These are phyloP conservation scores for Alternaria panax DNA, from an alignment of 2,329 filamentous ascomycete genomes.

Conservation along the genomic window DNA sequence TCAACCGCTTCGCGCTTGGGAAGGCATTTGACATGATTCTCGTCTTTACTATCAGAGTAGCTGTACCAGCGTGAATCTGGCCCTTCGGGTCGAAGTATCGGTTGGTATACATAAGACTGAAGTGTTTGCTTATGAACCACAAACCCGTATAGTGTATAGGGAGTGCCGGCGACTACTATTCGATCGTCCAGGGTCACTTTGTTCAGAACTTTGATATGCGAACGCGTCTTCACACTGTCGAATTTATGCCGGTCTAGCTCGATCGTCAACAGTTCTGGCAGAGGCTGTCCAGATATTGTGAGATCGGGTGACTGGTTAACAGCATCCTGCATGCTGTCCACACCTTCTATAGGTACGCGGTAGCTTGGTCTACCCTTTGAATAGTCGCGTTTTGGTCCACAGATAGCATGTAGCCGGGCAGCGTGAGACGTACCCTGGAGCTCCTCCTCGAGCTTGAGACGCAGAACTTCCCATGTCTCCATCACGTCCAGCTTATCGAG, in stretches of 20 bases:
- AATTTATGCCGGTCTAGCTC: constrained; percentile 66
- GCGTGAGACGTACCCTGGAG: constrained; percentile 55
- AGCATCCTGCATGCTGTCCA: constrained; percentile 52
- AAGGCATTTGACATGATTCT: constrained; percentile 64
- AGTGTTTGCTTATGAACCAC: constrained; percentile 66
- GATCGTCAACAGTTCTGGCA: constrained; percentile 61
- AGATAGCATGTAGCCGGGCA: constrained; percentile 55
- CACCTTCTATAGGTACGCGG: constrained; percentile 45
- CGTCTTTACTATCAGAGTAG: constrained; percentile 62
- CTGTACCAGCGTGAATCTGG: constrained; percentile 65
- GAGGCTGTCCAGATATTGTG: constrained; percentile 28
- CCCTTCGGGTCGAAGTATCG: constrained; percentile 66
- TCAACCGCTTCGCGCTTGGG: constrained; percentile 64
- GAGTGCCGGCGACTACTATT: constrained; percentile 56
- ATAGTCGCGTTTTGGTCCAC: constrained; percentile 52
- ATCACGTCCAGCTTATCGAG: constrained; percentile 59
- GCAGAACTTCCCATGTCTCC: constrained; percentile 63
- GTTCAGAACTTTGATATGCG: constrained; percentile 65
- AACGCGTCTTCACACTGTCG: constrained; percentile 58
- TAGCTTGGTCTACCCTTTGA: constrained; percentile 46
- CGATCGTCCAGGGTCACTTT: constrained; percentile 64
- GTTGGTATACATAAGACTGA: constrained; percentile 66
- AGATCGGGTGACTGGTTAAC: constrained; percentile 45
- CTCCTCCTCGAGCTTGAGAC: constrained; percentile 61
- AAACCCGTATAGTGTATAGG: constrained; percentile 67